Percentiles rank a stretch among this genome's conserved stretches.
Conservation (phyloP, 495 filamentous ascomycete genomes). For the Pseudevernia furfuracea region DNA sequence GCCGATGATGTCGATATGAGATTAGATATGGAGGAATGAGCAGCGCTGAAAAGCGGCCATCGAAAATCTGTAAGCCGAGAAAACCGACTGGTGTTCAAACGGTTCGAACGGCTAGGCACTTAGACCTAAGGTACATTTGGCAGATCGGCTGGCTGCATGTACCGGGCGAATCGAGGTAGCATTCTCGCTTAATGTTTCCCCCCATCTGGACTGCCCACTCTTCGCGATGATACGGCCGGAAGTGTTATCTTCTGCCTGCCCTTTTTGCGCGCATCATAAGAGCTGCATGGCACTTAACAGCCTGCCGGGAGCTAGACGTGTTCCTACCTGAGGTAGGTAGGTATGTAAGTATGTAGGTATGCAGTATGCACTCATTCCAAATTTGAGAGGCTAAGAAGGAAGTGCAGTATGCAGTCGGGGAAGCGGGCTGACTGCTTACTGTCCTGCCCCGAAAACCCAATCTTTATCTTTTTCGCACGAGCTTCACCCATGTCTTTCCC, state of each 20-base stretch:
- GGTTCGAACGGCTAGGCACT: too few relatives aligned
- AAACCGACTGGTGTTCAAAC: too few relatives aligned
- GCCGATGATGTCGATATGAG: neutral
- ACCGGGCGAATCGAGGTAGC: neutral
- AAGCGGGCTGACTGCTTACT: neutral
- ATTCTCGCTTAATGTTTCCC: neutral
- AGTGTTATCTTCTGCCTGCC: neutral
- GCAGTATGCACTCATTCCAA: neutral
- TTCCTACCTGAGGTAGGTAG: neutral
- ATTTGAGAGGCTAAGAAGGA: neutral
- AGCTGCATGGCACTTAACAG: neutral
- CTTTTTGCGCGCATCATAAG: neutral
- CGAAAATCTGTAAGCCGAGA: neutral
- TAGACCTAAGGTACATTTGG: neutral
- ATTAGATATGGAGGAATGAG: neutral
- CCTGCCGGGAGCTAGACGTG: neutral
- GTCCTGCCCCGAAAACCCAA: neutral
- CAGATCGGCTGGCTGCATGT: neutral
- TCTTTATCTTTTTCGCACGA: neutral
- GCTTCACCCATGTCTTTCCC: neutral
- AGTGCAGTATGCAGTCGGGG: neutral
- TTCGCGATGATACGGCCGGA: neutral
- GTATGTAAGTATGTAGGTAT: too few relatives aligned
- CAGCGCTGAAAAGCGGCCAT: neutral
- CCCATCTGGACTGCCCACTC: too few relatives aligned